A percentile compares a stretch with the other conserved stretches of the same genome.
These are phyloP conservation scores for Rhizopus arrhizus DNA, from an alignment of 371 early-diverging fungal species.

Conservation along the genomic window DNA sequence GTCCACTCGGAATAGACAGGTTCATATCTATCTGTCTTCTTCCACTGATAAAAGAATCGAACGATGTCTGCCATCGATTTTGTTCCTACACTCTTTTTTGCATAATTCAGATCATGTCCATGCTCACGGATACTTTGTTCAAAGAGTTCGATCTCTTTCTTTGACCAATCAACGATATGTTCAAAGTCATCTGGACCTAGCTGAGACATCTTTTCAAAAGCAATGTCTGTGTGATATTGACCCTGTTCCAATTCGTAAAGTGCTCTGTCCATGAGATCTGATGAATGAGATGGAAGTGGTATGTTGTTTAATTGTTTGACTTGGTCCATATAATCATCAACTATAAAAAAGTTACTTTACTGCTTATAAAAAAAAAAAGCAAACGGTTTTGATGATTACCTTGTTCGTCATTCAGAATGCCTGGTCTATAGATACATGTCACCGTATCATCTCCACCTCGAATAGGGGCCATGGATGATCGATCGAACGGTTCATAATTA, in stretches of 20 bases:
- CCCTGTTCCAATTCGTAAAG: conserved; percentile 58
- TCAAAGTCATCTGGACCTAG: conserved; percentile 55
- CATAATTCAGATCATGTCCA: conserved; percentile 72
- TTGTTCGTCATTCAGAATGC: conserved; percentile 5
- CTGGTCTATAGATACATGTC: conserved; percentile 36
- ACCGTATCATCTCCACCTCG: conserved; percentile 59
- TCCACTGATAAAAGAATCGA: conserved; percentile 73
- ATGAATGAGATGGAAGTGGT: conserved; percentile 47
- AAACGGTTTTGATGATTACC: not conserved
- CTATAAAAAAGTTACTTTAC: conserved; percentile 19
- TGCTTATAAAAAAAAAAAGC: too few species aligned
- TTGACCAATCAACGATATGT: conserved; percentile 63
- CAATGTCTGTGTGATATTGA: conserved; percentile 60
- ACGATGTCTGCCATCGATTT: conserved; percentile 69
- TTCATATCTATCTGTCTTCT: conserved; percentile 71
- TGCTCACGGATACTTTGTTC: conserved; percentile 67
- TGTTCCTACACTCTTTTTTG: conserved; percentile 55
- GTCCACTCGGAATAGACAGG: conserved; percentile 74
- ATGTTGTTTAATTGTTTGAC: conserved; percentile 43
- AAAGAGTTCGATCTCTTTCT: conserved; percentile 62
- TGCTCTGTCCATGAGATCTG: conserved; percentile 69
- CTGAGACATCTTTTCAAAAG: conserved; percentile 57
- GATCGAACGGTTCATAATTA: not conserved
- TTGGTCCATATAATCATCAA: conserved; percentile 51
- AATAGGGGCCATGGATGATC: conserved; percentile 17